These are phyloP conservation scores for Lactifluus hygrophoroides DNA, from an alignment of 768 basidiomycete genomes.

Conservation along the genomic window DNA sequence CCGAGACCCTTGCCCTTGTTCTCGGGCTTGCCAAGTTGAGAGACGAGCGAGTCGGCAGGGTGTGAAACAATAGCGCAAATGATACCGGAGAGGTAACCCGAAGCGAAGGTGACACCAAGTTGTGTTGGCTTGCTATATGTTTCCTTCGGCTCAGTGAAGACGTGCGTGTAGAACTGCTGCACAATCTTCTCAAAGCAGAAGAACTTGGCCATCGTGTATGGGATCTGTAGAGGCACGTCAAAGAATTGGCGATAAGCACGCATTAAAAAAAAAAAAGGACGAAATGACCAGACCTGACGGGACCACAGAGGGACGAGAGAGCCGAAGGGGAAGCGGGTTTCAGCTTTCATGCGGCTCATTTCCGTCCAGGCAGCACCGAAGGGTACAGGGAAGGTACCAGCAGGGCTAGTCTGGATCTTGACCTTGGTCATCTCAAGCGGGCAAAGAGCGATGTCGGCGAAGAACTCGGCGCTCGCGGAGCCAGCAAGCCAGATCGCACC, in stretches of 20 bases:
- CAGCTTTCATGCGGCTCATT: conserved; percentile 57
- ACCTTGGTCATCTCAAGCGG: conserved; percentile 92
- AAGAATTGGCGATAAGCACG: background rate
- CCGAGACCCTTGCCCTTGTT: conserved; percentile 79
- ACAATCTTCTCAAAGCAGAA: conserved; percentile 91
- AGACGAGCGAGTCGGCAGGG: conserved; percentile 90
- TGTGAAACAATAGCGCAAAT: conserved; percentile 95
- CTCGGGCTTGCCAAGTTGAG: conserved; percentile 82
- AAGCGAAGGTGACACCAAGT: conserved; percentile 81
- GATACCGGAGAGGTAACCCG: conserved; percentile 93
- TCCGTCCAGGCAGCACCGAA: conserved; percentile 64
- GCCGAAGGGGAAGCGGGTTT: conserved; percentile 81
- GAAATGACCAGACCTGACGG: conserved; percentile 51
- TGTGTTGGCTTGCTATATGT: conserved; percentile 75
- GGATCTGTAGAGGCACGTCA: conserved; percentile 48
- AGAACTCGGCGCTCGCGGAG: conserved; percentile 91
- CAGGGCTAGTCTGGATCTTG: conserved; percentile 75
- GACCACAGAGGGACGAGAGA: conserved; percentile 84
- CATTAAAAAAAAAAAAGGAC: no score
- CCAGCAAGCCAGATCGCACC: conserved; percentile 88
- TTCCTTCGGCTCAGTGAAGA: conserved; percentile 73
- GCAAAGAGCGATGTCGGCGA: conserved; percentile 94
- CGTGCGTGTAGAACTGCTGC: conserved; percentile 79
- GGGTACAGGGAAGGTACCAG: conserved; percentile 67
- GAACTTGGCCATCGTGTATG: conserved; percentile 99